Conservation (phyloP, 345 rosid species). For the Euphorbia lathyris region DNA sequence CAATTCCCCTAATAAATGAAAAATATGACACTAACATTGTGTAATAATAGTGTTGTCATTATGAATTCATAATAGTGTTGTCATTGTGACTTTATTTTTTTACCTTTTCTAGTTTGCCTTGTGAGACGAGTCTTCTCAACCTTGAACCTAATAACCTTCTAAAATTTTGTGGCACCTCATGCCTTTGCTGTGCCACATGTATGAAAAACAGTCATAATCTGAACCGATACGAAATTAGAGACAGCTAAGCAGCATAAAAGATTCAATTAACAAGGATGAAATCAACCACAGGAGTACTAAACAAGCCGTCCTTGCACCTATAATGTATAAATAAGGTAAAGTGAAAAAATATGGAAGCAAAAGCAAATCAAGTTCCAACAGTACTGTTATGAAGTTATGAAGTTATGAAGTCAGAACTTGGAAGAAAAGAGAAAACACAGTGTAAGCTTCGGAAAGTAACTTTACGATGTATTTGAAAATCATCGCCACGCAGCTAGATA, state of each 20-base stretch:
- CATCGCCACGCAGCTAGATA: not conserved
- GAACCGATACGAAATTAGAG: not conserved
- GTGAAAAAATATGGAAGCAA: not conserved
- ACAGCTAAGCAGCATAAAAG: not conserved
- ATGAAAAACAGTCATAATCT: slow-evolving; percentile 13
- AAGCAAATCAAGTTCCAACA: not conserved
- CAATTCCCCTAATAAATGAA: not conserved
- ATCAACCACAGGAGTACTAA: not conserved
- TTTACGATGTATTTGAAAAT: not conserved
- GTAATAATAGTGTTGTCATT: not conserved
- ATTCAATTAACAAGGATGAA: not conserved
- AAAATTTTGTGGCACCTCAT: slow-evolving; percentile 57
- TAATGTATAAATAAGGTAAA: not conserved
- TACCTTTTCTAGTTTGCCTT: slow-evolving; percentile 74
- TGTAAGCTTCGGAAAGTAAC: not conserved
- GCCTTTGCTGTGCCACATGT: slow-evolving; percentile 48
- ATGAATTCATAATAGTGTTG: not conserved
- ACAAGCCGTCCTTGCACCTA: not conserved
- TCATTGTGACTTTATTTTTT: not conserved
- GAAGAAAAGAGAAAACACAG: not conserved
- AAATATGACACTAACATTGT: not conserved
- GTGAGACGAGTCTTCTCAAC: slow-evolving; percentile 67
- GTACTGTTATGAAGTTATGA: not conserved
- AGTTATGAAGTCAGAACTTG: not conserved
- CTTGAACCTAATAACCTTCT: slow-evolving; percentile 59